phyloP scores from a whole-genome alignment of 176 grass and related monocot species.

The Zea luxurians region DNA sequence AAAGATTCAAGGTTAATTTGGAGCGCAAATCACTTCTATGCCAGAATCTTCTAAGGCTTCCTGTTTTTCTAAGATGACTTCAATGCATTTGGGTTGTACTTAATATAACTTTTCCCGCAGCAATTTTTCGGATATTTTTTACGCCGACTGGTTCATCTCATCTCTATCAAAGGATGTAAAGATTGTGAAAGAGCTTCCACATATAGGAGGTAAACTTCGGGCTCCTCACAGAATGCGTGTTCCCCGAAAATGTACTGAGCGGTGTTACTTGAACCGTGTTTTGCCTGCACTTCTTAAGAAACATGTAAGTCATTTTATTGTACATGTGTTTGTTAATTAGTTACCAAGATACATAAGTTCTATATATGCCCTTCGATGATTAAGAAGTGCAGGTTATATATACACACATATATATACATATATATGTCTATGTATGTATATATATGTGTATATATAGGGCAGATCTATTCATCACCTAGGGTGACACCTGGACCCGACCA shows the following conservation, averaged over 20 bases:
- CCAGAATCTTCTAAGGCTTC: slow-evolving; percentile 20
- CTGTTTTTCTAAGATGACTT: slow-evolving; percentile 20
- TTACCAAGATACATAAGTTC: slow-evolving; percentile 29
- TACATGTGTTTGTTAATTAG: slow-evolving; percentile 31
- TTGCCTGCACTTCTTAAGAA: slow-evolving; percentile 91
- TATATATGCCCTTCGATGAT: background rate
- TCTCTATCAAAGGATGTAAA: slow-evolving; percentile 81
- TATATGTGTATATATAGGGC: too few species aligned
- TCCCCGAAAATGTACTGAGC: slow-evolving; percentile 80
- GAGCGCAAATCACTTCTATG: slow-evolving; percentile 10
- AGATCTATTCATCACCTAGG: too few species aligned
- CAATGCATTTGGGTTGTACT: slow-evolving; percentile 36
- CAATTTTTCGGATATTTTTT: slow-evolving; percentile 84
- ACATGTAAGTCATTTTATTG: slow-evolving; percentile 64
- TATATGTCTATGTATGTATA: too few species aligned
- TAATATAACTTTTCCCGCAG: slow-evolving; percentile 62
- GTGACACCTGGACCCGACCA: too few species aligned
- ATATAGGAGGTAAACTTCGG: slow-evolving; percentile 56
- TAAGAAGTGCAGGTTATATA: too few species aligned
- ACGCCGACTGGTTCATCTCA: slow-evolving; percentile 77
- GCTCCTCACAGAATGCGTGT: slow-evolving; percentile 85
- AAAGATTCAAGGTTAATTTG: slow-evolving; percentile 86
- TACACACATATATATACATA: too few species aligned
- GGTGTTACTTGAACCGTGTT: slow-evolving; percentile 88
- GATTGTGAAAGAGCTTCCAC: slow-evolving; percentile 80